Evolutionary conservation across 441 rosid species (phyloP).

Genomic region (Populus hybrid): DNA sequence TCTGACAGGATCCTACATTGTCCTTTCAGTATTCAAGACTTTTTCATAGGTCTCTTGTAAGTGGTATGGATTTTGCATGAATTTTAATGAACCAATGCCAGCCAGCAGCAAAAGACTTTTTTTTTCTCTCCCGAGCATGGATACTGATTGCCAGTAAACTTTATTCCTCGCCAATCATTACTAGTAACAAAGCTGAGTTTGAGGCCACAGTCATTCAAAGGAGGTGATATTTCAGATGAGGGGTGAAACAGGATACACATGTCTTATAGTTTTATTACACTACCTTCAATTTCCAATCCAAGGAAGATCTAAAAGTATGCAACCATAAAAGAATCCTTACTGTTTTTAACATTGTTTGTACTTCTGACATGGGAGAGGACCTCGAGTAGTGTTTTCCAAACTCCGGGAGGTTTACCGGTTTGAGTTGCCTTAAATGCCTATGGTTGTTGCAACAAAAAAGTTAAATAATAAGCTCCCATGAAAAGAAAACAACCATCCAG

Average conservation of each 20-base stretch:
- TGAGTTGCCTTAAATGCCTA: constrained; percentile 82
- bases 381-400: constrained; percentile 63
- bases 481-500: neutral
- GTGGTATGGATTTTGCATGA: neutral
- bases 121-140: neutral
- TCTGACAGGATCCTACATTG: neutral
- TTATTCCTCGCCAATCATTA: neutral
- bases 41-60: neutral
- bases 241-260: neutral
- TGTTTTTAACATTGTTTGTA: constrained; percentile 36
- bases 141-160: neutral
- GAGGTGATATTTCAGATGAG: neutral
- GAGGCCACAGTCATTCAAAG: neutral
- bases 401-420: constrained; percentile 80
- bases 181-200: neutral
- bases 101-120: neutral
- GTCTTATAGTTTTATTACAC: neutral
- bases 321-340: constrained; percentile 37
- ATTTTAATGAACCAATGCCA: neutral
- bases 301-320: neutral
- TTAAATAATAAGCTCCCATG: constrained; percentile 3
- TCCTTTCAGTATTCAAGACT: neutral
- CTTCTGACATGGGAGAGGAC: constrained; percentile 63
- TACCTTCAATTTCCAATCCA: neutral
- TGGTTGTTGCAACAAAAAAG: constrained; percentile 6